Evolutionary conservation across 2,329 filamentous ascomycete species (phyloP).

Genomic region (Penicillium sp.): DNA sequence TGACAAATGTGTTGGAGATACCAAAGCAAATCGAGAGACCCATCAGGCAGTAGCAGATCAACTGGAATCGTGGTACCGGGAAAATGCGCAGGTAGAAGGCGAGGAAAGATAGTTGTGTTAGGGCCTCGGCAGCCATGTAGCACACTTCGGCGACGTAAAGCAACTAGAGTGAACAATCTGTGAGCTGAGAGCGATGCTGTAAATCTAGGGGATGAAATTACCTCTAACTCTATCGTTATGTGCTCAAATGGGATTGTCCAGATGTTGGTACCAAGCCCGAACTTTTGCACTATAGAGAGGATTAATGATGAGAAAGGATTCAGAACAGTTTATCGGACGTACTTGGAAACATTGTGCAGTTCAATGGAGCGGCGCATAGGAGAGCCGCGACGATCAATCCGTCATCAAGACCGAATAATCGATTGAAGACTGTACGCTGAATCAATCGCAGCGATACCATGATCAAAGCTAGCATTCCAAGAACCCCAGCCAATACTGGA

Average conservation of each 20-base stretch:
- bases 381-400: constrained; percentile 1
- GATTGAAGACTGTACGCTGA: neutral
- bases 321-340: neutral
- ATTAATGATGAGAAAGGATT: neutral
- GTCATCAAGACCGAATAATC: neutral
- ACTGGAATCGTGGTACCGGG: constrained; percentile 25
- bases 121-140: constrained; percentile 48
- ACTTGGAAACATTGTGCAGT: constrained; percentile 5
- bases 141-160: constrained; percentile 32
- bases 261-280: constrained; percentile 4
- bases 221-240: constrained; percentile 1
- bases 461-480: constrained; percentile 1
- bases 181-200: neutral
- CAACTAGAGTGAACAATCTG: neutral
- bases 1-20: constrained; percentile 24
- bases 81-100: constrained; percentile 59
- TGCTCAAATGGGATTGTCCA: constrained; percentile 4
- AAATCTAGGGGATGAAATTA: neutral
- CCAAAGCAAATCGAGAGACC: constrained; percentile 55
- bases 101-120: constrained; percentile 47
- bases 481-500: constrained; percentile 3
- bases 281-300: neutral
- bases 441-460: constrained; percentile 1
- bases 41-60: constrained; percentile 40
- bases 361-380: constrained; percentile 2